phyloP scores from a whole-genome alignment of 352 stramenopile genomes.

The Phytophthora constricta region DNA sequence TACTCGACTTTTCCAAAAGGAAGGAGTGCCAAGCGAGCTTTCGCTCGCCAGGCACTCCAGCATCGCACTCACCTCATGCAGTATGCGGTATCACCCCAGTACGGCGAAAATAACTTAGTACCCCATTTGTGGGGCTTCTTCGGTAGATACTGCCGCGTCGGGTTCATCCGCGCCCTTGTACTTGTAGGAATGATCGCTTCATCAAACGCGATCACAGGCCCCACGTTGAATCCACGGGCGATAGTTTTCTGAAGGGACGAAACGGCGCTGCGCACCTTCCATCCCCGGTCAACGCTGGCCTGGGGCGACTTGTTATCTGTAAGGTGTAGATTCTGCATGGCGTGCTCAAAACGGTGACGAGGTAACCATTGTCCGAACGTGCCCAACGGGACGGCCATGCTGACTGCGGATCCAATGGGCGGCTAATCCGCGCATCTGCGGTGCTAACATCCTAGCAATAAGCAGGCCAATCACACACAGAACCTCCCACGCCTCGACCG shows the following conservation, averaged over 20 bases:
- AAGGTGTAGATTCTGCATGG: constrained; percentile 7
- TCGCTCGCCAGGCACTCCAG: neutral
- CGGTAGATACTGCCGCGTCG: constrained; percentile 3
- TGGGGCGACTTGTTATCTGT: neutral
- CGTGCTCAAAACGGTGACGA: neutral
- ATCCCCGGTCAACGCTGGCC: neutral
- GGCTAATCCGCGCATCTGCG: neutral
- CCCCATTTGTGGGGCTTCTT: constrained; percentile 11
- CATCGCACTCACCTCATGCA: constrained; percentile 1
- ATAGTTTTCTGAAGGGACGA: constrained; percentile 1
- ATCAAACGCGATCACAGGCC: constrained; percentile 4
- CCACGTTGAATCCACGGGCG: neutral
- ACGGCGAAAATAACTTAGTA: constrained; percentile 6
- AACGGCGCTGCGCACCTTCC: constrained; percentile 5
- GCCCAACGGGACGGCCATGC: neutral
- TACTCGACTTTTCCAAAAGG: too few relatives aligned
- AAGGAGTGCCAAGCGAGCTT: neutral
- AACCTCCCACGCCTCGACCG: neutral
- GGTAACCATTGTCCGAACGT: constrained; percentile 1
- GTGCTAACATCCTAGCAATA: neutral
- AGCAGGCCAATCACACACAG: neutral
- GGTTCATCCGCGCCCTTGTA: neutral
- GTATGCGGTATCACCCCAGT: constrained; percentile 1
- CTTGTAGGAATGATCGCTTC: constrained; percentile 14
- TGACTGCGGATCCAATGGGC: neutral